Evolutionary conservation across 495 filamentous ascomycete genomes (phyloP), one percentile per base, ranked within the genome.

Genomic region (Paragyromitra xinjiangensis): DNA sequence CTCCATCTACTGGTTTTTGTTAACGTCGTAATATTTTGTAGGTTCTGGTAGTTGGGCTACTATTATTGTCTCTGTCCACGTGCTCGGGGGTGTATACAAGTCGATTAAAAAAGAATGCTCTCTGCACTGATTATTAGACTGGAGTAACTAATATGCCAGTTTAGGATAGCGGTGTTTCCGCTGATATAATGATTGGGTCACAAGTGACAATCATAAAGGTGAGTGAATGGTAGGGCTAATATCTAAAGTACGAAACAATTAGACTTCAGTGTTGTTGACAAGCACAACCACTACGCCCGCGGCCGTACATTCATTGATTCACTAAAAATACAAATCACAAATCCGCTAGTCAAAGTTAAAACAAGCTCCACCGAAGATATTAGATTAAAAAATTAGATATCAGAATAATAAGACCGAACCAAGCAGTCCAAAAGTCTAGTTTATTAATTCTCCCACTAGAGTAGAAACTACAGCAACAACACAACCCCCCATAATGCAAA

Each of bases 401-500:
- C 50, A 63, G 63, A 44, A 69, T 44, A 69, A 19, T 19, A 69
- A 62, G 26, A 6, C 16, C 29, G 45, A n/a, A 22, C 45, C 2
- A 40, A 48, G 19, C 29, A 40, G 29, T 69, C 29, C 29, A 1
- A 34, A 34, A 34, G 19, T 9, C 19, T 11, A 48, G 19, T 19
- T 63, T 37, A 34, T 34, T 34, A 24, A 19, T 51, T 51, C 44
- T 29, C 14, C 11, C 19, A 55, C n/a, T 40, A 40, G 9, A 34
- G n/a, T 12, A 42, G 16, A 29, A 42, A 42, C 44, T 51, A 75
- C n/a, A 53, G 45, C 48, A 62, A 24, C 16, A 62, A 11, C 39
- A 71, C 5, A 7, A 22, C 40, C 1, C 44, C 68, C 68, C 56
- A 63, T 9, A 71, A 19, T 9, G 12, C 48, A 53, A 58, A 24